Evolutionary conservation across 331 rosid genomes (phyloP).

Genomic region (Acacia concinna): DNA sequence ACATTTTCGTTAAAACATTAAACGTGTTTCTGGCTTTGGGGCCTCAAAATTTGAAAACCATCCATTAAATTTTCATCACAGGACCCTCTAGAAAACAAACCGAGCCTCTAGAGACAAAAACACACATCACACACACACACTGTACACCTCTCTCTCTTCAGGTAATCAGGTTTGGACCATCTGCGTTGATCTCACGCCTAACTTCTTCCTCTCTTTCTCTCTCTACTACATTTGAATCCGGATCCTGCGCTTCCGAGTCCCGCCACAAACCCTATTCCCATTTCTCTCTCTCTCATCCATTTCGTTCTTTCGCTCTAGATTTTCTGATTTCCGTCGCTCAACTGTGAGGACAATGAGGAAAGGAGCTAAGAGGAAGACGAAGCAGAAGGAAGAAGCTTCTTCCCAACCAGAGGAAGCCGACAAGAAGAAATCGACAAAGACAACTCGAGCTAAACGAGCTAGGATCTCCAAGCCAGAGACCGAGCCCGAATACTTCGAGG

Average conservation of each 20-base stretch:
- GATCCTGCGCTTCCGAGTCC: constrained; percentile 61
- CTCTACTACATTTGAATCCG: constrained; percentile 50
- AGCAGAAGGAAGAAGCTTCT: constrained; percentile 37
- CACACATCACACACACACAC: neutral
- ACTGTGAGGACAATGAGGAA: constrained; percentile 48
- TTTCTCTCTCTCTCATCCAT: constrained; percentile 8
- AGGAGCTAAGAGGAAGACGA: constrained; percentile 69
- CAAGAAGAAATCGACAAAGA: constrained; percentile 24
- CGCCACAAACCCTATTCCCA: constrained; percentile 47
- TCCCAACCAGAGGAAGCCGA: constrained; percentile 29
- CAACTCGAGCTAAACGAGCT: constrained; percentile 56
- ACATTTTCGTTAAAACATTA: neutral
- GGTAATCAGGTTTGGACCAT: neutral
- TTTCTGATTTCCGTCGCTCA: neutral
- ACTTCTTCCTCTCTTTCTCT: neutral
- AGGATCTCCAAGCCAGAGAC: constrained; percentile 53
- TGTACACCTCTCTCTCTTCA: neutral
- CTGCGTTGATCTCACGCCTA: constrained; percentile 17
- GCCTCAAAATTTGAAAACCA: neutral
- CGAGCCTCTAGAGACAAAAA: neutral
- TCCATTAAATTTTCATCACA: neutral
- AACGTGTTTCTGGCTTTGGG: neutral
- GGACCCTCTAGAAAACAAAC: neutral
- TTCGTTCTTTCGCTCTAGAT: constrained; percentile 1
- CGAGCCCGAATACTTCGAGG: constrained; percentile 83